Base-by-base conservation (phyloP, 148 eudicot species). In the Limonium bicolor region DNA sequence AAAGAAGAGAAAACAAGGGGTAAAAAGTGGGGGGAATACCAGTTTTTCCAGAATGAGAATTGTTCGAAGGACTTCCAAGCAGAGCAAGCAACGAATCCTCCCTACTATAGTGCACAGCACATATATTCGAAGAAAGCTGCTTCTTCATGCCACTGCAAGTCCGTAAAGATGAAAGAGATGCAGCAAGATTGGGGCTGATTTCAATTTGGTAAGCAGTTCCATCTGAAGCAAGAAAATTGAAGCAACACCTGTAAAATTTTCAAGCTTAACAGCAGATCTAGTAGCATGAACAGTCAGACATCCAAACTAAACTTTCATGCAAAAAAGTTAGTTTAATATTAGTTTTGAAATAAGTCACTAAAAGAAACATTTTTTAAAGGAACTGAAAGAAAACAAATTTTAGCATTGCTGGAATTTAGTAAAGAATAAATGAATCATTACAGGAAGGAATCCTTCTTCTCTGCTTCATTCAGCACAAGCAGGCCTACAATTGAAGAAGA, bases 121-220 rank as follows among this genome's bases (percentile, higher is more conserved):
- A 70, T 39, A 75, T 56, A 63, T 51, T 61, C 30, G 34, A 61
- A 53, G 86, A 68, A 26, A 64, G 52, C 42, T 73, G 70, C 51
- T 47, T 58, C 63, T 72, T 71, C 39, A 67, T 45, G 48, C 53
- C 69, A 54, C 43, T 74, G 55, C 73, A 60, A 9, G 69, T 24
- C 46, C 50, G 66, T 27, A 72, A 43, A 20, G 87, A 68, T 11
- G 71, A 75, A 52, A 85, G 56, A 31, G 87, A 75, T 33, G 83
- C 83, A 63, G 54, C 61, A 36, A 74, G 80, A 64, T 88, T 81
- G 69, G 78, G 82, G 51, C 80, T 66, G 53, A 90, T 69, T 70
- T 90, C 99, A 11, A 90, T 65, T 44, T 67, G 71, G 61, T 78
- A 82, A 68, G 78, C 65, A 12, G 69, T 70, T 32, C 95, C 93